phyloP scores from a whole-genome alignment of 2,329 filamentous ascomycete species.

The Pyrenophora teres region DNA sequence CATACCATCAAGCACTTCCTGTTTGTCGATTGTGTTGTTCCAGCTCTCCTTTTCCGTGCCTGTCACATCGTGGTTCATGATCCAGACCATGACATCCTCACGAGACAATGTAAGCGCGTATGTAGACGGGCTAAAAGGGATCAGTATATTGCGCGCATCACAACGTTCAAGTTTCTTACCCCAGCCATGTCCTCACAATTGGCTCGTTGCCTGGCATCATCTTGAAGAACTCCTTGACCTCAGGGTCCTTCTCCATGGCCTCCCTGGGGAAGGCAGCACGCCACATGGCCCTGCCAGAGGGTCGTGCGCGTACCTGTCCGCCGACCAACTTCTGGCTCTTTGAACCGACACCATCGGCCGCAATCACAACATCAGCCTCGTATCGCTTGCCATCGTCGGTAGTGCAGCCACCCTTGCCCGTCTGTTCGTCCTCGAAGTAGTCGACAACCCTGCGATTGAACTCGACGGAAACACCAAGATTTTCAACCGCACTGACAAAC shows the following conservation, averaged over 20 bases:
- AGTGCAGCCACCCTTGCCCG: slow-evolving; percentile 42
- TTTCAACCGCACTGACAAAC: slow-evolving; percentile 57
- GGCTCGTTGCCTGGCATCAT: slow-evolving; percentile 50
- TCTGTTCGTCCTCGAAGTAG: slow-evolving; percentile 51
- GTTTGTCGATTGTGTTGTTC: slow-evolving; percentile 53
- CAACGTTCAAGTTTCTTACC: slow-evolving; percentile 25
- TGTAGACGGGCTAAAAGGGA: slow-evolving; percentile 40
- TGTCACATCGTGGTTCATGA: slow-evolving; percentile 56
- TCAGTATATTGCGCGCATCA: slow-evolving; percentile 5
- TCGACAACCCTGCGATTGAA: slow-evolving; percentile 51
- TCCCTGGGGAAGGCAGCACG: slow-evolving; percentile 50
- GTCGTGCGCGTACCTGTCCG: slow-evolving; percentile 50
- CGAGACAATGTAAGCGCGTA: slow-evolving; percentile 54
- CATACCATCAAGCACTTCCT: slow-evolving; percentile 54
- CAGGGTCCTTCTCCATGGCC: slow-evolving; percentile 51
- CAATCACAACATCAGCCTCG: slow-evolving; percentile 50
- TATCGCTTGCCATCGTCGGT: slow-evolving; percentile 49
- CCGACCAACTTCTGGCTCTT: slow-evolving; percentile 53
- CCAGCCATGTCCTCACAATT: slow-evolving; percentile 54
- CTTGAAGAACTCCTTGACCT: slow-evolving; percentile 55
- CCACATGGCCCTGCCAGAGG: slow-evolving; percentile 49
- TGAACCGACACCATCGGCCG: slow-evolving; percentile 51
- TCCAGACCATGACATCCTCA: slow-evolving; percentile 56
- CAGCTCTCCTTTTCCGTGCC: slow-evolving; percentile 53
- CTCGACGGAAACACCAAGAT: slow-evolving; percentile 50